phyloP scores from a whole-genome alignment of 1,139 yeast genomes.

The Pichia inconspicua region DNA sequence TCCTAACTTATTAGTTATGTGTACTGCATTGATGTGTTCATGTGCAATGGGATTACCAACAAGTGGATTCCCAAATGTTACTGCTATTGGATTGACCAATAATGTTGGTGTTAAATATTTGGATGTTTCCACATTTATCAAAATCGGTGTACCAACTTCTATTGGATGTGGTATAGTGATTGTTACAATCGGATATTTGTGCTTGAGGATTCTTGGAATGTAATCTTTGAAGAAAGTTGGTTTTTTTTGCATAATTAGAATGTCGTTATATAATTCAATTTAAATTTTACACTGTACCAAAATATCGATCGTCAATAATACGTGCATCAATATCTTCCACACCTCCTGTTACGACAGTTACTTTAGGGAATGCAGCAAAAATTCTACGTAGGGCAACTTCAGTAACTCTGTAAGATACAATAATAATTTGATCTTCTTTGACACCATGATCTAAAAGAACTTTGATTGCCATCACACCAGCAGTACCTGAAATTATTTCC shows the following conservation, averaged over 20 bases:
- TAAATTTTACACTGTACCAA: conserved; percentile 47
- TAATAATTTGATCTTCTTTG: conserved; percentile 50
- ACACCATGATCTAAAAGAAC: conserved; percentile 79
- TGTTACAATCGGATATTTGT: conserved; percentile 69
- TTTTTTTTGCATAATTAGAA: not conserved
- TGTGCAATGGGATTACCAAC: conserved; percentile 96
- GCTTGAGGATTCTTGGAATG: conserved; percentile 40
- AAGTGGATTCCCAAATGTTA: conserved; percentile 93
- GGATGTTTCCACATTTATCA: conserved; percentile 74
- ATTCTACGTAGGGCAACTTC: conserved; percentile 75
- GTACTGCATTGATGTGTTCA: conserved; percentile 76
- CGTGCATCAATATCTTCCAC: conserved; percentile 49
- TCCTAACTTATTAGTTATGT: conserved; percentile 70
- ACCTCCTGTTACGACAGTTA: conserved; percentile 64
- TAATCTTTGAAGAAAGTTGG: conserved; percentile 5
- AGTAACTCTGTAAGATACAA: conserved; percentile 70
- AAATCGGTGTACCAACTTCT: conserved; percentile 84
- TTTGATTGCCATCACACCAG: conserved; percentile 89
- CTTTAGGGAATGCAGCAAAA: conserved; percentile 54
- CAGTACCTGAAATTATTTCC: conserved; percentile 87
- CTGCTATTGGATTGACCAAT: conserved; percentile 88
- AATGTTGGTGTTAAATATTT: conserved; percentile 82
- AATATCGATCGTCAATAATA: conserved; percentile 71
- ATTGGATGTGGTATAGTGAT: conserved; percentile 60
- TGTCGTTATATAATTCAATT: not conserved